These are phyloP conservation scores for Trichoderma sp. DNA, from an alignment of 2,329 filamentous ascomycete genomes.

Conservation along the genomic window DNA sequence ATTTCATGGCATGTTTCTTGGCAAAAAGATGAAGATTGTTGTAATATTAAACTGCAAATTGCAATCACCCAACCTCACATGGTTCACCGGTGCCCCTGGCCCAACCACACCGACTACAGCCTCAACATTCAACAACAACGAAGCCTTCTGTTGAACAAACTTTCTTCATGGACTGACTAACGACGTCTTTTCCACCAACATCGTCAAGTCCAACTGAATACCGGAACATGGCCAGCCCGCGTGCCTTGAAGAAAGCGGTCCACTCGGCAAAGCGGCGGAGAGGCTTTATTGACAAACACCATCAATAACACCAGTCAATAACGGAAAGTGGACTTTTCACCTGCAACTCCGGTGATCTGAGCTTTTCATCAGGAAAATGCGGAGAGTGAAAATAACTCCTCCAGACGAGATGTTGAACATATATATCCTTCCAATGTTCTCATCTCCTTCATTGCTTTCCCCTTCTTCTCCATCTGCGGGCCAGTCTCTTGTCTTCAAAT, in stretches of 20 bases:
- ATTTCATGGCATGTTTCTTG: not conserved
- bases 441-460: not conserved
- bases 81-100: not conserved
- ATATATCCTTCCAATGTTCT: slow-evolving; percentile 1
- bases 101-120: not conserved
- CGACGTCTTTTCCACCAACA: not conserved
- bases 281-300: slow-evolving; percentile 13
- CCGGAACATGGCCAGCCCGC: not conserved
- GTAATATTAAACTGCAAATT: not conserved
- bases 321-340: not conserved
- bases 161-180: not conserved
- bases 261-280: not conserved
- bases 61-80: not conserved
- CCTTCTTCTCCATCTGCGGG: not conserved
- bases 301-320: slow-evolving; percentile 17
- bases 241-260: not conserved
- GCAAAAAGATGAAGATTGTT: not conserved
- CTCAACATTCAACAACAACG: not conserved
- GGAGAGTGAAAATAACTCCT: not conserved
- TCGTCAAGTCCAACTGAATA: not conserved
- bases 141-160: not conserved
- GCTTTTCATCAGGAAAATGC: not conserved
- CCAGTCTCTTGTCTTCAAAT: not conserved
- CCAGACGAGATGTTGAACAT: not conserved
- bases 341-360: slow-evolving; percentile 1